A percentile compares a stretch with the other conserved stretches of the same genome.
Conservation (phyloP, 768 basidiomycete species). For the Agrocybe chaxingu region DNA sequence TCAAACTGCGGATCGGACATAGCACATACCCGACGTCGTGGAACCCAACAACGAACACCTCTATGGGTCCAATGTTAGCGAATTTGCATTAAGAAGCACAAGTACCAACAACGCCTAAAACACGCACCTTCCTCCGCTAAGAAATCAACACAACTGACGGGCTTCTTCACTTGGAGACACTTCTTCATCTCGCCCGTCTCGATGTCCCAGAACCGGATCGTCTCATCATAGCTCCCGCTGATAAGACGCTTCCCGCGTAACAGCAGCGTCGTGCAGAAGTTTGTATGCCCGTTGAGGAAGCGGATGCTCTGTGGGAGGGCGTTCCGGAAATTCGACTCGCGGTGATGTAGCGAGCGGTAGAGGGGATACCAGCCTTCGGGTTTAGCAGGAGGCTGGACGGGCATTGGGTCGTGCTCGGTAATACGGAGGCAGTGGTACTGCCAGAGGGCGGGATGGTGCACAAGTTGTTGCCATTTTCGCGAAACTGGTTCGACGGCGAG, state of each 20-base stretch:
- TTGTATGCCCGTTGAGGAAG: conserved; percentile 82
- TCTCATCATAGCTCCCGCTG: conserved; percentile 89
- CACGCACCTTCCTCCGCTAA: conserved; percentile 69
- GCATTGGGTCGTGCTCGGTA: conserved; percentile 69
- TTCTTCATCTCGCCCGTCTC: conserved; percentile 60
- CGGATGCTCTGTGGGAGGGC: conserved; percentile 73
- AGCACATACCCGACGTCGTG: conserved; percentile 79
- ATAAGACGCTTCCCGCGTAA: conserved; percentile 73
- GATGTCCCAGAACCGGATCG: conserved; percentile 91
- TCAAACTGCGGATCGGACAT: background rate
- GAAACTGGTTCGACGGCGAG: conserved; percentile 55
- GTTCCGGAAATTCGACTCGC: conserved; percentile 79
- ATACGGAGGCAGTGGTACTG: conserved; percentile 70
- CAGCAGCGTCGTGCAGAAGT: conserved; percentile 77
- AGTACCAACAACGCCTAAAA: background rate
- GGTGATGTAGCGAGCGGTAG: conserved; percentile 79
- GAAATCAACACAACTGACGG: conserved; percentile 88
- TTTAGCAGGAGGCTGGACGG: conserved; percentile 54
- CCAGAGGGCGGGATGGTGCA: conserved; percentile 73
- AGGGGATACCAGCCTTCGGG: conserved; percentile 77
- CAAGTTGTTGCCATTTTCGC: conserved; percentile 40
- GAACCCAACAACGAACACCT: conserved; percentile 91
- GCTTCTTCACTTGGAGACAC: conserved; percentile 81
- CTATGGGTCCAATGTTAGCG: conserved; percentile 26
- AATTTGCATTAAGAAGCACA: background rate